Percentiles rank a stretch among this genome's conserved stretches.
Conservation (phyloP, 176 grass and related monocot genomes). For the Eleusine indica region DNA sequence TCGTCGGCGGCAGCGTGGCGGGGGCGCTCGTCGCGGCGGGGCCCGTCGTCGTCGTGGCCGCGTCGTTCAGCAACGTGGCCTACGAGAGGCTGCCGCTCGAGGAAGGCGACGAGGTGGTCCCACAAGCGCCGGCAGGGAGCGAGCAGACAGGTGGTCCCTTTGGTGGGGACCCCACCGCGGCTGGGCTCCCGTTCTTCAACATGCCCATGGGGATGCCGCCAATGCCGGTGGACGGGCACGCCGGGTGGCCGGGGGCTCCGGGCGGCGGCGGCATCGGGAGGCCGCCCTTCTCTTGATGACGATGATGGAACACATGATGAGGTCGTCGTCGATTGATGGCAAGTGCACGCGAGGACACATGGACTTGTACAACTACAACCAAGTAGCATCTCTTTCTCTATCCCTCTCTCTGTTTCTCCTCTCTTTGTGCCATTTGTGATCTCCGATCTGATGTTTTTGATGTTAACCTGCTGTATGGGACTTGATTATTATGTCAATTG, state of each 20-base stretch:
- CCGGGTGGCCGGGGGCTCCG: constrained; percentile 45
- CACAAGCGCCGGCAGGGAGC: constrained; percentile 33
- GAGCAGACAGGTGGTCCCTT: constrained; percentile 46
- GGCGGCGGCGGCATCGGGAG: constrained; percentile 39
- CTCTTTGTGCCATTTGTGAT: constrained; percentile 38
- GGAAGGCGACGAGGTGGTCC: constrained; percentile 77
- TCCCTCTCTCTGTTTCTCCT: background rate
- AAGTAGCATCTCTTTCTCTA: constrained; percentile 46
- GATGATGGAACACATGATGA: background rate
- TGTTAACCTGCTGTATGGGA: constrained; percentile 46
- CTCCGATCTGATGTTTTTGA: constrained; percentile 32
- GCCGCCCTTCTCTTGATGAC: constrained; percentile 49
- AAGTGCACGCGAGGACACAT: constrained; percentile 30
- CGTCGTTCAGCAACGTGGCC: constrained; percentile 98
- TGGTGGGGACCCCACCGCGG: constrained; percentile 28
- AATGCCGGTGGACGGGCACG: constrained; percentile 73
- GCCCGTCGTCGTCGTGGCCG: constrained; percentile 81
- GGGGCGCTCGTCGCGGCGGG: constrained; percentile 79
- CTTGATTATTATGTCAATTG: constrained; percentile 42
- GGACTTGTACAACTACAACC: constrained; percentile 43
- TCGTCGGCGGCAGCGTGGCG: constrained; percentile 80
- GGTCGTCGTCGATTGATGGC: background rate
- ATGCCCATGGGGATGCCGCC: constrained; percentile 77
- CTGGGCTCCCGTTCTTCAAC: constrained; percentile 81
- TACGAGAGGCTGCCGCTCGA: constrained; percentile 96